A percentile compares a stretch with the other conserved stretches of the same genome.
Conservation (phyloP, 176 grass and related monocot species). For the Stipa capillata region DNA sequence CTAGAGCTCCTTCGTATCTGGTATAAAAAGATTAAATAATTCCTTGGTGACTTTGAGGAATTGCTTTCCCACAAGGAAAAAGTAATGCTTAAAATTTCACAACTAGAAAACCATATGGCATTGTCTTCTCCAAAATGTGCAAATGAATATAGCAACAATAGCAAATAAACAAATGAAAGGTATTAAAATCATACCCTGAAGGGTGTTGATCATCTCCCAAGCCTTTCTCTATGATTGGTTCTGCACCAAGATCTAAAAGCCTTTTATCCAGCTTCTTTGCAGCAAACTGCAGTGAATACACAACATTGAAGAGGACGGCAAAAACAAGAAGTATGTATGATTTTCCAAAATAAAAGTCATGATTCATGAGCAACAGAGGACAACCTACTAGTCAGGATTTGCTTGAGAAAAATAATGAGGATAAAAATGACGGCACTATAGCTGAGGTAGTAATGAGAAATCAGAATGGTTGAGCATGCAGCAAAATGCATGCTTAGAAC, state of each 20-base stretch:
- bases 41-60: not conserved
- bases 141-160: not conserved
- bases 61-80: not conserved
- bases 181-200: slow-evolving; percentile 65
- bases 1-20: slow-evolving; percentile 89
- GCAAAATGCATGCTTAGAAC: not conserved
- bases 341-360: slow-evolving; percentile 2
- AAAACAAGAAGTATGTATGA: not conserved
- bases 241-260: slow-evolving; percentile 69
- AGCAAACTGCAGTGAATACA: slow-evolving; percentile 54
- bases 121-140: not conserved
- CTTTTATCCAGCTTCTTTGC: slow-evolving; percentile 89
- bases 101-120: not conserved
- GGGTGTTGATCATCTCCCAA: slow-evolving; percentile 86
- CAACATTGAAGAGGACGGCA: slow-evolving; percentile 5
- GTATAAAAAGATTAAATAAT: slow-evolving; percentile 2
- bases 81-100: not conserved
- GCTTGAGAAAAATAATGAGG: not conserved
- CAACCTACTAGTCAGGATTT: not conserved
- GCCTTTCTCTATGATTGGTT: slow-evolving; percentile 69
- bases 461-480: not conserved
- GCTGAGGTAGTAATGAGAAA: not conserved
- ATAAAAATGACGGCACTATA: not conserved
- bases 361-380: not conserved
- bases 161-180: not conserved